These are phyloP conservation scores for Salvia hispanica DNA, from an alignment of 257 asterid genomes.

Conservation along the genomic window DNA sequence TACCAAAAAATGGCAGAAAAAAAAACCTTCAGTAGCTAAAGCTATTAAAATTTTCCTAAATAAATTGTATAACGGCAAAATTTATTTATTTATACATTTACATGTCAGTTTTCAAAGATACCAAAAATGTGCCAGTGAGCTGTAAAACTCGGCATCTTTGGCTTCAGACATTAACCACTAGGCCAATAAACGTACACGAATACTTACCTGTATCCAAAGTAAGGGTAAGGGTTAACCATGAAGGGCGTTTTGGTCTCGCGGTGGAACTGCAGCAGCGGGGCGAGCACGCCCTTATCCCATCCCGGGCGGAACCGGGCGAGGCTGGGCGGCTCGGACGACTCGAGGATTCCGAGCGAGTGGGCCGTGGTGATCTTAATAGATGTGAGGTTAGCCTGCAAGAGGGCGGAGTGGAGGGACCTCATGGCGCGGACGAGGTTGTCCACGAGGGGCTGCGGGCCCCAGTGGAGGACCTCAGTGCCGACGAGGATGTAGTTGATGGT, in stretches of 20 bases:
- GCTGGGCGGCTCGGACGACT: conserved; percentile 66
- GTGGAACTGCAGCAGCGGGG: conserved; percentile 65
- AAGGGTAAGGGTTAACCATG: conserved; percentile 95
- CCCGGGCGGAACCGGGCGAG: conserved; percentile 70
- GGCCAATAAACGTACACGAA: no score
- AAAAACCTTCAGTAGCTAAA: no score
- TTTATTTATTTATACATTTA: no score
- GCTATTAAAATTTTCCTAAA: no score
- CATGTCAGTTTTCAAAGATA: no score
- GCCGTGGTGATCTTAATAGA: conserved; percentile 70
- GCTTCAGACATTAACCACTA: no score
- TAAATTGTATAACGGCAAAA: no score
- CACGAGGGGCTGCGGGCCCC: conserved; percentile 75
- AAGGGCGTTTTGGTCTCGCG: conserved; percentile 69
- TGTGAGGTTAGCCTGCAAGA: conserved; percentile 37
- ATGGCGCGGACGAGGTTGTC: conserved; percentile 81
- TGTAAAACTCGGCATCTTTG: no score
- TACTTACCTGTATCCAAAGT: conserved; percentile 49
- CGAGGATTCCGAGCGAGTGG: conserved; percentile 76
- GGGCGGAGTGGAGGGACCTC: conserved; percentile 58
- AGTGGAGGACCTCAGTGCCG: conserved; percentile 88
- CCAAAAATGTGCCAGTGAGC: no score
- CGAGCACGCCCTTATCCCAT: conserved; percentile 69
- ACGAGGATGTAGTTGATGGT: conserved; percentile 66
- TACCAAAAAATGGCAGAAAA: no score